phyloP scores from a whole-genome alignment of 2,329 filamentous ascomycete genomes.

The Capronia epimyces region DNA sequence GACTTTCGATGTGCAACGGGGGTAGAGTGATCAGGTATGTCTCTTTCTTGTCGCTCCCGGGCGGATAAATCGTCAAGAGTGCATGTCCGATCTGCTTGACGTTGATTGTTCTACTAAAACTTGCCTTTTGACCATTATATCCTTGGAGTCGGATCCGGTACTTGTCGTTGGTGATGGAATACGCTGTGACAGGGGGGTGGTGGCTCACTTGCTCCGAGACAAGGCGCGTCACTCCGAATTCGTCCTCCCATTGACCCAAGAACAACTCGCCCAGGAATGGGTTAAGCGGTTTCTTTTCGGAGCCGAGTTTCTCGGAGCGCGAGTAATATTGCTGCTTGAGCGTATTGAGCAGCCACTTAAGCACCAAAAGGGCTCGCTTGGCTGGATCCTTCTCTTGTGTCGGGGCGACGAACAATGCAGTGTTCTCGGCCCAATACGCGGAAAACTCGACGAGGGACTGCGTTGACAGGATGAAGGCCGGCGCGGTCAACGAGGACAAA shows the following conservation, averaged over 20 bases:
- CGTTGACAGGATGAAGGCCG: slow-evolving; percentile 74
- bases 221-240: slow-evolving; percentile 70
- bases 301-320: slow-evolving; percentile 72
- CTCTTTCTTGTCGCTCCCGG: slow-evolving; percentile 54
- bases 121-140: slow-evolving; percentile 95
- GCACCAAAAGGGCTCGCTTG: slow-evolving; percentile 70
- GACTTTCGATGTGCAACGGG: slow-evolving; percentile 83
- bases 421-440: slow-evolving; percentile 69
- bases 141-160: slow-evolving; percentile 70
- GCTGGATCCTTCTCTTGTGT: slow-evolving; percentile 67
- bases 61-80: slow-evolving; percentile 60
- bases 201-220: slow-evolving; percentile 92
- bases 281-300: slow-evolving; percentile 97
- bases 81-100: slow-evolving; percentile 94
- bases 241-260: slow-evolving; percentile 80
- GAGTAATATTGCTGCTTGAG: slow-evolving; percentile 74
- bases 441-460: slow-evolving; percentile 63
- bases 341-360: slow-evolving; percentile 85
- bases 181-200: slow-evolving; percentile 91
- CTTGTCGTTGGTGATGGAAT: slow-evolving; percentile 81
- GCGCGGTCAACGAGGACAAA: slow-evolving; percentile 72
- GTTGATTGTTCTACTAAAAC: slow-evolving; percentile 87
- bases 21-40: slow-evolving; percentile 89
- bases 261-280: slow-evolving; percentile 95
- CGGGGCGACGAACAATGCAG: slow-evolving; percentile 66